Percentiles rank a stretch among this genome's conserved stretches.
Conservation (phyloP, 495 filamentous ascomycete genomes). For the Neurospora pannonica region DNA sequence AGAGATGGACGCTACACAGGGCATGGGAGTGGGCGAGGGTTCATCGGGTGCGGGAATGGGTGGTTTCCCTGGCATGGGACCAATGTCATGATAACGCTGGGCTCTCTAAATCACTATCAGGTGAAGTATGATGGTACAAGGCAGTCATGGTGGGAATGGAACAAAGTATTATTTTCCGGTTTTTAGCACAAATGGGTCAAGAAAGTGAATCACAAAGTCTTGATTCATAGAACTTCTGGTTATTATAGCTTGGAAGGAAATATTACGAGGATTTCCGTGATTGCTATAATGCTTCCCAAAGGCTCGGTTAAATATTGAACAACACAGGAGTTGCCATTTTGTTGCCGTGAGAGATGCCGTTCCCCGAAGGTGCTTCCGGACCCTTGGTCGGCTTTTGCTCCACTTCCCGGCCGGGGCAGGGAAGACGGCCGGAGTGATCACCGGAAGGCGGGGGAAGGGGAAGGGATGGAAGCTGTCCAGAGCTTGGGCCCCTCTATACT, state of each 20-base stretch:
- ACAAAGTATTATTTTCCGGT: not conserved
- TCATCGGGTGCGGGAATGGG: not conserved
- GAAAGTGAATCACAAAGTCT: not conserved
- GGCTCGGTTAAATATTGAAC: not conserved
- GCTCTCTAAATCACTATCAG: not conserved
- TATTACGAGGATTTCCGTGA: not conserved
- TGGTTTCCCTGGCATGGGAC: not conserved
- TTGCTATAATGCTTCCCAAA: not conserved
- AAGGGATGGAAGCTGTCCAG: not conserved
- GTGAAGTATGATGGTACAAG: not conserved
- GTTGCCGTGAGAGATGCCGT: not conserved
- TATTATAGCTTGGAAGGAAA: not conserved
- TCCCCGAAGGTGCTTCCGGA: not conserved
- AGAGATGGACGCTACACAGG: slow-evolving; percentile 1
- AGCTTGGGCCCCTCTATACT: not conserved
- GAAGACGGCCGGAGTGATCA: not conserved
- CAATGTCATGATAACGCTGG: not conserved
- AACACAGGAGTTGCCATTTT: not conserved
- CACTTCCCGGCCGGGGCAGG: not conserved
- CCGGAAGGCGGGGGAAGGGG: not conserved
- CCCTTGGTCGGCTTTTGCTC: not conserved
- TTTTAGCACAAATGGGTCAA: not conserved
- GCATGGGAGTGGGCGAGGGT: not conserved
- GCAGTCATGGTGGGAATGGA: not conserved
- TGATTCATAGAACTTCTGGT: not conserved